A percentile compares a stretch with the other conserved stretches of the same genome.
phyloP scores from a whole-genome alignment of 768 basidiomycete genomes.

The Mycena metata region DNA sequence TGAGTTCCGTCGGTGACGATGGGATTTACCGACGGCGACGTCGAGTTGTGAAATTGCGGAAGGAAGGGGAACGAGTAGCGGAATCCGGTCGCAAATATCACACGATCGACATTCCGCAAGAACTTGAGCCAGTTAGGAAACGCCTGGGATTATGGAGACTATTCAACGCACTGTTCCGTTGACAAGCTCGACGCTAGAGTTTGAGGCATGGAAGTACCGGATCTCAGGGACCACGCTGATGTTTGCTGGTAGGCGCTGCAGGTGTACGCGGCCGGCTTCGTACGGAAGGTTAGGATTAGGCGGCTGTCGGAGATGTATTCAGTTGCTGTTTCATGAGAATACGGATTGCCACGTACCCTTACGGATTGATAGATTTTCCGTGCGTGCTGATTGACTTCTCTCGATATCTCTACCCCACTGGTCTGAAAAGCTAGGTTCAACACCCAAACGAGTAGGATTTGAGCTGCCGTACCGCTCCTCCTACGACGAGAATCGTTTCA shows the following conservation, averaged over 20 bases:
- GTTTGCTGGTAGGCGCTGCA: constrained; percentile 42
- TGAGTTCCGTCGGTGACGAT: constrained; percentile 47
- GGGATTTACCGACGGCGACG: constrained; percentile 27
- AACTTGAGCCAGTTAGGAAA: constrained; percentile 20
- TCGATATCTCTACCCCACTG: constrained; percentile 45
- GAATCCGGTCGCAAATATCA: constrained; percentile 51
- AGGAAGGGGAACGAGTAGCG: constrained; percentile 51
- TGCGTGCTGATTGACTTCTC: constrained; percentile 41
- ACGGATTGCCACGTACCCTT: constrained; percentile 13
- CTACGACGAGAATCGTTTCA: constrained; percentile 50
- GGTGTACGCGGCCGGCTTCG: constrained; percentile 22
- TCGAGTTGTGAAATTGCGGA: constrained; percentile 44
- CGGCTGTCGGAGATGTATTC: constrained; percentile 22
- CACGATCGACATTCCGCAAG: constrained; percentile 42
- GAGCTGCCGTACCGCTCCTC: constrained; percentile 42
- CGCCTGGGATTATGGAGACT: neutral
- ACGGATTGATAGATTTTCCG: constrained; percentile 41
- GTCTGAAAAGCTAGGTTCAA: neutral
- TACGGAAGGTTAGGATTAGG: constrained; percentile 33
- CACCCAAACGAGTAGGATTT: too few species aligned
- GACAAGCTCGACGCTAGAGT: constrained; percentile 43
- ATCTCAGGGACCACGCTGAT: constrained; percentile 47
- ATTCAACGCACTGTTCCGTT: constrained; percentile 46
- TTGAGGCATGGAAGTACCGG: constrained; percentile 42
- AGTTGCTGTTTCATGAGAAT: neutral